These are phyloP conservation scores for Cladosporium cucumerinum DNA, from an alignment of 2,329 filamentous ascomycete genomes.

Conservation along the genomic window DNA sequence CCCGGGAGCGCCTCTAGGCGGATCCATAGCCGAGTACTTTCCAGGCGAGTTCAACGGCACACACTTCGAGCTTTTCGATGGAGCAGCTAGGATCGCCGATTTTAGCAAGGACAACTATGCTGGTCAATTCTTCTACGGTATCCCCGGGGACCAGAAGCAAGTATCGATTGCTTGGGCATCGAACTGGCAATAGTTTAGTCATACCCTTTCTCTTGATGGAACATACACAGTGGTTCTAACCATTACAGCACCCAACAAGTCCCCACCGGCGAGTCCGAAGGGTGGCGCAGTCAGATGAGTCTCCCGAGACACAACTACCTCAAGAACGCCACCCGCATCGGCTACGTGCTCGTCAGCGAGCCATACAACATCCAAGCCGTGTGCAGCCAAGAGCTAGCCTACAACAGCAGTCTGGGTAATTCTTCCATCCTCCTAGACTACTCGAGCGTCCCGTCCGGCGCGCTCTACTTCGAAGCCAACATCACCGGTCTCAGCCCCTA, in stretches of 20 bases:
- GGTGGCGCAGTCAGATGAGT: conserved; percentile 53
- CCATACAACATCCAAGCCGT: conserved; percentile 51
- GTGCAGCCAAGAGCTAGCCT: conserved; percentile 45
- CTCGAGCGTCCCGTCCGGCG: conserved; percentile 47
- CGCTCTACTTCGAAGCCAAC: conserved; percentile 55
- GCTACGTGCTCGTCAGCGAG: conserved; percentile 51
- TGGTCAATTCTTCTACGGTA: conserved; percentile 54
- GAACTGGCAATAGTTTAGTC: conserved; percentile 55
- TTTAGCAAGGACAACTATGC: conserved; percentile 52
- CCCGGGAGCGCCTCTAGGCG: conserved; percentile 56
- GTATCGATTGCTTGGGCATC: conserved; percentile 56
- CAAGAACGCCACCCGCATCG: conserved; percentile 49
- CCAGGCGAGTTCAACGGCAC: conserved; percentile 63
- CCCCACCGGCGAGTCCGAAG: conserved; percentile 52
- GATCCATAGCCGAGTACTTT: conserved; percentile 56
- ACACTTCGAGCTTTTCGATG: conserved; percentile 51
- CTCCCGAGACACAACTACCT: conserved; percentile 53
- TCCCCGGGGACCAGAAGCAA: conserved; percentile 39
- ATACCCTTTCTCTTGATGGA: too few species aligned
- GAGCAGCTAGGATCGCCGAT: conserved; percentile 30
- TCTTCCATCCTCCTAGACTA: conserved; percentile 51
- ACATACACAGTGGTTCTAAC: neutral
- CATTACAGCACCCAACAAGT: conserved; percentile 38
- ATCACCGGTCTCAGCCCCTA: conserved; percentile 43
- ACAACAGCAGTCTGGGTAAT: conserved; percentile 47